Conservation (phyloP, 176 grass and related monocot genomes). For the Secale cereale region DNA sequence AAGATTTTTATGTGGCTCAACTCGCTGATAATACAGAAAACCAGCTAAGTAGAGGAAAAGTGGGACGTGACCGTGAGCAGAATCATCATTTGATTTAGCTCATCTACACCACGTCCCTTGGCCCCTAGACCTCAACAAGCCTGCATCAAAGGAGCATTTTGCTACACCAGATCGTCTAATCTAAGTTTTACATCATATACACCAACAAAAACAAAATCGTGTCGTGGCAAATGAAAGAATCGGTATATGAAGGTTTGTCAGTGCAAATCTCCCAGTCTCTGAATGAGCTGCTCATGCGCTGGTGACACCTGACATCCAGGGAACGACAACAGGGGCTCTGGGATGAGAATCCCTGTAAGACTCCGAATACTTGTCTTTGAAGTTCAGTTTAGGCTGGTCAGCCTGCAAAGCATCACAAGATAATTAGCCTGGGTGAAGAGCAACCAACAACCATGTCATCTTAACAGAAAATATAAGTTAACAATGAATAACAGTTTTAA, state of each 20-base stretch:
- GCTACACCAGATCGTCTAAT: conserved; percentile 30
- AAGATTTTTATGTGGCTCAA: too few relatives aligned
- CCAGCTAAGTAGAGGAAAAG: background rate
- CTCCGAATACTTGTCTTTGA: conserved; percentile 87
- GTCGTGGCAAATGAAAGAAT: conserved; percentile 11
- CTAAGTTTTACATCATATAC: conserved; percentile 48
- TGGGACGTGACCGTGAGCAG: background rate
- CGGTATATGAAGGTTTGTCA: conserved; percentile 1
- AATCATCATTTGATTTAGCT: conserved; percentile 16
- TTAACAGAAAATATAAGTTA: background rate
- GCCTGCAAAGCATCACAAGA: conserved; percentile 49
- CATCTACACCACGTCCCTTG: background rate
- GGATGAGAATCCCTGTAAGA: conserved; percentile 80
- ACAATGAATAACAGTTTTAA: too few relatives aligned
- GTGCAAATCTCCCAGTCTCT: background rate
- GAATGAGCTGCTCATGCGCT: conserved; percentile 35
- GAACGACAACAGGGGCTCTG: conserved; percentile 70
- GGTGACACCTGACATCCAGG: conserved; percentile 86
- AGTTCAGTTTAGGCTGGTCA: conserved; percentile 58
- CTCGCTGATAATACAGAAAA: background rate
- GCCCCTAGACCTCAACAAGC: conserved; percentile 15
- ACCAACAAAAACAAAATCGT: conserved; percentile 20
- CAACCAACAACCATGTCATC: background rate
- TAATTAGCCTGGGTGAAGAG: background rate
- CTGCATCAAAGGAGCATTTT: conserved; percentile 15